Base-by-base conservation (phyloP, 2,329 filamentous ascomycete species). In the Pseudocercospora fuligena region DNA sequence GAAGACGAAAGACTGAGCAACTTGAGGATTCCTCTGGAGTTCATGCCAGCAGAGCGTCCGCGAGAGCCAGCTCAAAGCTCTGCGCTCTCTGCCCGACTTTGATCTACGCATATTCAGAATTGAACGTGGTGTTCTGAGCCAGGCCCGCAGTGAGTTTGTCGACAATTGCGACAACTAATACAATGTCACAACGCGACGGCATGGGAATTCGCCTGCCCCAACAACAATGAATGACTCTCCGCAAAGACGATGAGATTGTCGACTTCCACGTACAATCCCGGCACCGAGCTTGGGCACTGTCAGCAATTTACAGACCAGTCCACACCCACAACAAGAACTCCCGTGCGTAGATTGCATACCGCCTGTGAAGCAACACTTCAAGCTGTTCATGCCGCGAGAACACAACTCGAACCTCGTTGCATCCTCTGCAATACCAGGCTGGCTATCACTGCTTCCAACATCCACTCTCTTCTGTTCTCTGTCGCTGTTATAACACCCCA, bases 1-100 rank as follows among this genome's bases (percentile, higher is more conserved):
- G 78, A 88, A 79, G 51, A 49, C 60, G 81, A 82, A 82, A 69
- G 78, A 82, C 19, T 82, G 76, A 76, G 19, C 25, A 16, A n/a
- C 46, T 25, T 36, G 21, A 16, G 16, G 14, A 2, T 43, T 7
- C 40, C n/a, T 19, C 4, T 8, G 4, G 2, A 9, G 47, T 7
- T 51, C 47, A 31, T 14, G 12, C 5, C 5, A 9, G 47, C 47
- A 51, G 12, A 27, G 47, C 21, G 9, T 14, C 47, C 9, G 21
- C 19, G 9, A 25, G 47, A 14, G 11, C 5, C 21, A 4, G 8
- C 3, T 23, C 47, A 14, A 1, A 9, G 47, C 9, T 14, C 14
- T 51, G 5, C 47, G 21, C 21, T 14, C 47, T 27, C 47, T 25
- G 19, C 4, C 3, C 14, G 47, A 11, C 47, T 2, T 25, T 14